Base-by-base conservation (phyloP, 495 filamentous ascomycete species). In the Cercophora newfieldiana region DNA sequence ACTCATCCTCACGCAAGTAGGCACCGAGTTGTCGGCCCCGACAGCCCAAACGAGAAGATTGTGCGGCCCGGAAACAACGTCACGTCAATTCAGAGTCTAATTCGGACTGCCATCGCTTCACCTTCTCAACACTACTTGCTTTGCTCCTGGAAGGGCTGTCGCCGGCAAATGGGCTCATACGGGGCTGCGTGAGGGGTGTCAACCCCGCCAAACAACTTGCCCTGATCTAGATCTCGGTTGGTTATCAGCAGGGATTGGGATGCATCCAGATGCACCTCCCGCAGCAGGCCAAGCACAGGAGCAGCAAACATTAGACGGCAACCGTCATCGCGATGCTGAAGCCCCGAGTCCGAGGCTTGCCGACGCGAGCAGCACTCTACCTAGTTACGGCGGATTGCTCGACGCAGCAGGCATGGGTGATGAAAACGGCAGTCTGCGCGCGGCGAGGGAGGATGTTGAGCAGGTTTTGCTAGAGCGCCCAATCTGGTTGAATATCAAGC, bases 181-280 rank as follows among this genome's bases (percentile, higher is more conserved):
- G n/a, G 59, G 37, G 10, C 37, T 37, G 18, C 16, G 21, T 18
- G 37, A 28, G 25, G 51, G 50, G 50, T 55, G 21, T 31, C 44
- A 59, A 24, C 55, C 51, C 54, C 33, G 29, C 29, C 37, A 18
- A 63, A 50, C 53, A 58, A 31, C 10, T 53, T 26, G 50, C 50
- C 50, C 50, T 62, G 59, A 67, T 67, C 59, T 63, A 63, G 66
- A 68, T 68, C 66, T 68, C 60, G 60, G 66, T 30, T 68, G 55
- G 61, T 51, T 29, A 21, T 64, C 28, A 47, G 61, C 62, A 64
- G 51, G 66, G 59, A 28, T 55, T 14, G 37, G 26, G 56, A 51
- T 63, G 66, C 37, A 44, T 16, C 3, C 37, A 14, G 2, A 12
- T 33, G 30, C 30, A 33, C 30, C 65, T 57, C 30, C 61, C 49